Percentiles rank a stretch among this genome's conserved stretches.
Evolutionary conservation across 2,329 filamentous ascomycete species (phyloP).

Genomic region (Aureobasidium subglaciale): DNA sequence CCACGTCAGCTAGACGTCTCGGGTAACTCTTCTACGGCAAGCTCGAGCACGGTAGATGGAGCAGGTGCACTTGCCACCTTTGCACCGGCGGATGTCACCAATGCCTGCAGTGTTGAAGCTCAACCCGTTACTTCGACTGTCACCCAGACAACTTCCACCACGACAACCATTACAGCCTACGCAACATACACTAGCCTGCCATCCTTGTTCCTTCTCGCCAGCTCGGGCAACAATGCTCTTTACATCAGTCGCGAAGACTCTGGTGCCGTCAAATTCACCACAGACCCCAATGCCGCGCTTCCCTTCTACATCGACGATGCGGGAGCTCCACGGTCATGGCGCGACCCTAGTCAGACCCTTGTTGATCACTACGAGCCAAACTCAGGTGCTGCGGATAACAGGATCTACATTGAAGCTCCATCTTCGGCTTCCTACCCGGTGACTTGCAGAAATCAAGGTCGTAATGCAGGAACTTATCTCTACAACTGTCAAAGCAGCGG

Average conservation of each 20-base stretch:
- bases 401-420: background rate
- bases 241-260: background rate
- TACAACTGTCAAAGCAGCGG: background rate
- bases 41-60: no score
- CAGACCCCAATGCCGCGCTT: background rate
- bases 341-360: background rate
- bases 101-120: constrained; percentile 3
- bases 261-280: background rate
- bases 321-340: background rate
- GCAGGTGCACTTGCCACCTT: constrained; percentile 9
- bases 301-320: background rate
- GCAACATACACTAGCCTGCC: background rate
- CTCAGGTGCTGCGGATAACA: background rate
- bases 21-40: background rate
- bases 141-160: background rate
- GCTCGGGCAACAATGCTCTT: background rate
- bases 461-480: background rate
- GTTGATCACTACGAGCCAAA: constrained; percentile 1
- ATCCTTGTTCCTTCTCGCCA: background rate
- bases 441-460: background rate
- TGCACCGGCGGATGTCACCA: background rate
- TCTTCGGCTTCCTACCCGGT: background rate
- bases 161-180: background rate
- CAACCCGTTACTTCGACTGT: background rate
- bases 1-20: background rate